Base-by-base conservation (phyloP, 2,329 filamentous ascomycete genomes). In the Cryphonectria nitschkei region DNA sequence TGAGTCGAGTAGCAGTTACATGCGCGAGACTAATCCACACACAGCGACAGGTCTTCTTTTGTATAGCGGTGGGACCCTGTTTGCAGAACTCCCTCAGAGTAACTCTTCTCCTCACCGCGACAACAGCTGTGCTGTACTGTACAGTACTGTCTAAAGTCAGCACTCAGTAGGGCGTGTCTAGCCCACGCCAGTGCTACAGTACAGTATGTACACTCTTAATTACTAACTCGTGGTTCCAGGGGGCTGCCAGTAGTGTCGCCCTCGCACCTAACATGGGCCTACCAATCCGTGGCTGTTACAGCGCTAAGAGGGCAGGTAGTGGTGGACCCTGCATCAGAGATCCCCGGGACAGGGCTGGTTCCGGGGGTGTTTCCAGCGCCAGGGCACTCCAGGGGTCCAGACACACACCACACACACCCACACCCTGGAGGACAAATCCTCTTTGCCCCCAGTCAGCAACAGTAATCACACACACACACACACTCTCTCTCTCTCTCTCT, bases 281-380 rank as follows among this genome's bases (percentile, higher is more conserved):
- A 26, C 50, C n/a, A 54, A 54, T 54, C 22, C 22, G 50, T 26
- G n/a, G 22, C 52, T 29, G 52, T 29, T 4, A 11, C 5, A 14
- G n/a, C 52, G 26, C 26, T 58, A 58, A 58, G 54, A 19, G 26
- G 26, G 29, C 3, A 7, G 19, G 54, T 58, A 13, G 54, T 32
- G 29, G 54, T 58, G 54, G 54, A 58, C 54, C 54, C 54, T 58
- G 54, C 54, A 32, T 58, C 54, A 58, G 6, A 56, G 6, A 29
- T 26, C 26, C 26, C 52, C 52, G 52, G 52, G 52, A 56, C 52
- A 56, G 52, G 52, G 52, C 52, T 56, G 52, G n/a, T 29, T 29
- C 26, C n/a, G 26, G 52, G 52, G 52, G 26, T 26, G 46, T 9
- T 9, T 8, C 22, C 52, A 56, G n/a, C 52, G 7, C 46, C 22